Evolutionary conservation across 2,329 filamentous ascomycete genomes (phyloP).

Genomic region (Penicillium sp.): DNA sequence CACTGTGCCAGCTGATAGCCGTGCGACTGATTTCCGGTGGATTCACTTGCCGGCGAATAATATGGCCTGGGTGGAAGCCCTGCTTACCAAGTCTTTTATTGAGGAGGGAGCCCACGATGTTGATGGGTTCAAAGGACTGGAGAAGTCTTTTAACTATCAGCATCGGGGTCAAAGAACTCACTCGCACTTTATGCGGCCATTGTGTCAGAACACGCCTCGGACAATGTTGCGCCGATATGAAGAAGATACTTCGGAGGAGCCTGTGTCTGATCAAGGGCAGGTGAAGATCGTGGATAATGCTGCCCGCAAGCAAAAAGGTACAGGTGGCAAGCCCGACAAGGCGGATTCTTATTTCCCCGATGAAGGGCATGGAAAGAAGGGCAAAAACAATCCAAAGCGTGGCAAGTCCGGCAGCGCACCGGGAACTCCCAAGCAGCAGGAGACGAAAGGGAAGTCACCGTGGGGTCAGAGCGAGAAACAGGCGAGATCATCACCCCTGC

Average conservation of each 20-base stretch:
- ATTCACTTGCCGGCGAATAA: conserved; percentile 56
- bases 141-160: conserved; percentile 61
- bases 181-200: conserved; percentile 61
- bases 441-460: conserved; percentile 32
- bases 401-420: conserved; percentile 25
- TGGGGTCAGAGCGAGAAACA: conserved; percentile 33
- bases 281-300: conserved; percentile 8
- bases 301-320: conserved; percentile 29
- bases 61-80: conserved; percentile 59
- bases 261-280: conserved; percentile 13
- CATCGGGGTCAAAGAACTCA: conserved; percentile 59
- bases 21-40: conserved; percentile 52
- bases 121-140: conserved; percentile 62
- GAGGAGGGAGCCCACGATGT: conserved; percentile 62
- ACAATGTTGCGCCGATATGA: conserved; percentile 26
- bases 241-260: conserved; percentile 12
- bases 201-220: conserved; percentile 53
- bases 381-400: conserved; percentile 26
- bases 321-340: conserved; percentile 26
- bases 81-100: conserved; percentile 64
- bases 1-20: conserved; percentile 47
- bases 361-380: conserved; percentile 31
- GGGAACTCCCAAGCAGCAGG: conserved; percentile 22
- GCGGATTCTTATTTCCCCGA: conserved; percentile 27
- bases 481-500: conserved; percentile 20